Evolutionary conservation across 495 filamentous ascomycete species (phyloP), one percentile per base, ranked within the genome.

Genomic region (Tuber indicum): DNA sequence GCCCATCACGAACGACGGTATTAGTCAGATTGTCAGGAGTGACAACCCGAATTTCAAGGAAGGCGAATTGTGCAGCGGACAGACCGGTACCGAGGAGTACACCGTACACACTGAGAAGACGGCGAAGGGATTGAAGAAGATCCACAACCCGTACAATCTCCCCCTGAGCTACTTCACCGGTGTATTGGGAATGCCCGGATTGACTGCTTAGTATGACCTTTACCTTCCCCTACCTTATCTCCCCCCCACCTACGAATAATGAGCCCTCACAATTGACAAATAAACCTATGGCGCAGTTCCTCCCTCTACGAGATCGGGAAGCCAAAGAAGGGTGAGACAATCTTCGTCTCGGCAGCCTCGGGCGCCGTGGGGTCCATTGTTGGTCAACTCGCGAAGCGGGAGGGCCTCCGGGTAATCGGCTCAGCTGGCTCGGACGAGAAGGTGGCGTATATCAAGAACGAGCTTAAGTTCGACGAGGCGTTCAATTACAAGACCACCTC

Each of bases 321-420:
- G 87, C 94, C 94, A 46, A 91, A 92, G 86, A 92, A 92, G 86
- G 94, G 94, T 44, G 93, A 96, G 87, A 95, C 93, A 8, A 92
- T 97, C 81, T 94, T 95, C 83, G 88, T 97, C 79, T 92, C 89
- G 71, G 89, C 92, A 19, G 94, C 94, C 2, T 91, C 90, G 23
- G 94, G 94, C 47, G 94, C 93, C 2, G 94, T 97, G 21, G 94
- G 94, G 9, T 90, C 93, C 85, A 81, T 96, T 6, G 94, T 96
- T 52, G 94, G 93, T 14, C 92, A 94, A 85, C 84, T 96, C 43
- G 93, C 93, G 71, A 96, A 95, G 88, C 90, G 91, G 79, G 93
- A 97, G 85, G 94, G 94, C 5, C 86, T 98, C 70, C 90, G 85
- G 71, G 95, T 97, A 17, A 91, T 97, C 83, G 94, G 92, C 19